Evolutionary conservation across 371 early-diverging fungal species (phyloP), one percentile per base, ranked within the genome.

Genomic region (Actinomortierella ambigua): DNA sequence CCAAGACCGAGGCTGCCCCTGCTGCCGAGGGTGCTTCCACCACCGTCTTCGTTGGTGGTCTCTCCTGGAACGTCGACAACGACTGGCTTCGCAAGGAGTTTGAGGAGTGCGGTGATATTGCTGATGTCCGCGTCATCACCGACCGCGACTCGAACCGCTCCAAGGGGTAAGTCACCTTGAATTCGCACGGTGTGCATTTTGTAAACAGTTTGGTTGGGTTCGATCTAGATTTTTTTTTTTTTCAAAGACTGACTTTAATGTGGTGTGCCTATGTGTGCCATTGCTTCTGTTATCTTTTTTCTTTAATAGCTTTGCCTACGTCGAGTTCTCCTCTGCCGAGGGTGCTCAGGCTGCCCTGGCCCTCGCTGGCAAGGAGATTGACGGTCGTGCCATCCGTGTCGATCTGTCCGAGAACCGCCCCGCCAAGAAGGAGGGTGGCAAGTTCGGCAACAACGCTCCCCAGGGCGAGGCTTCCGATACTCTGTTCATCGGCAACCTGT

Each of bases 401-500:
- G 84, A 84, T 26, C 39, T 75, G 20, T 61, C 76, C 15, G 68
- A 67, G 57, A 57, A 82, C 53, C 82, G 84, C 71, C 83, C 73
- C 57, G 80, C 47, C 43, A 71, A 63, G 63, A 69, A 65, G 63
- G 76, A 68, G 76, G 77, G 78, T 34, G 63, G 62, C 23, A 60
- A 68, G 20, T 76, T 77, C 54, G 68, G 55, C 61, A 85, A 70
- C 69, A 81, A 63, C 61, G 70, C 63, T 20, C 77, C 78, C 53
- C 40, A 52, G 24, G 69, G 68, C 47, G 76, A 76, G 60, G 81
- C 79, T 49, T 69, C 81, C 17, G 75, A 84, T 42, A 97, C 98
- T 24, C 86, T 97, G 9, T 98, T 96, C 60, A 81, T 96, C 48
- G 98, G 98, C 53, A 98, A 97, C 82, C 80, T 98, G 61, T 88